Evolutionary conservation across 495 filamentous ascomycete species (phyloP).

Genomic region (Pseudotulostoma volvatum): DNA sequence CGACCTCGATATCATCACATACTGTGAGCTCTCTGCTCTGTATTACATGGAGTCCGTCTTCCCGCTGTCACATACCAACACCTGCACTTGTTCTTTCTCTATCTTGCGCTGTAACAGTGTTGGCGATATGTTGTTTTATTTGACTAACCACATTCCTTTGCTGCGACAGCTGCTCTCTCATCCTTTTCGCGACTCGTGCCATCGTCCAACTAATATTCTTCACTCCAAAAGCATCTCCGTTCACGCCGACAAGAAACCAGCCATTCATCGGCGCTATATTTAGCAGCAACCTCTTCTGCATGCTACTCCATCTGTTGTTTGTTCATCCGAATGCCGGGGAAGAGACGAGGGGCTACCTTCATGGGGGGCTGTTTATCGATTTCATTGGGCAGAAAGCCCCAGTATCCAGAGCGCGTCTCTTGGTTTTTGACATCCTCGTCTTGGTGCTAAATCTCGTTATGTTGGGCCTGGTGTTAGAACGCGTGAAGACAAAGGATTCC

Average conservation of each 20-base stretch:
- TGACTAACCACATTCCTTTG: neutral
- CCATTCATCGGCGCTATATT: slow-evolving; percentile 57
- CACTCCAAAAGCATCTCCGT: slow-evolving; percentile 56
- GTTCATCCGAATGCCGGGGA: slow-evolving; percentile 52
- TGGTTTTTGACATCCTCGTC: slow-evolving; percentile 48
- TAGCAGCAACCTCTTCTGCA: slow-evolving; percentile 52
- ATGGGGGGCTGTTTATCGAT: slow-evolving; percentile 72
- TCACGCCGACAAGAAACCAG: slow-evolving; percentile 43
- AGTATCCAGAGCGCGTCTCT: slow-evolving; percentile 43
- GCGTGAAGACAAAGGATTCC: slow-evolving; percentile 32
- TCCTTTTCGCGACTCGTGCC: slow-evolving; percentile 52
- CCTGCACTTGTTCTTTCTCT: slow-evolving; percentile 3
- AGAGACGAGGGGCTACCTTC: slow-evolving; percentile 61
- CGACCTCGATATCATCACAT: slow-evolving; percentile 65
- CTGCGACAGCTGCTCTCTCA: slow-evolving; percentile 52
- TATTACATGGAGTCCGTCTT: slow-evolving; percentile 79
- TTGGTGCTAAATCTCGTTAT: slow-evolving; percentile 56
- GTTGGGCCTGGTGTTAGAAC: slow-evolving; percentile 55
- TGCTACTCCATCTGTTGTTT: slow-evolving; percentile 50
- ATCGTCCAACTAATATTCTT: slow-evolving; percentile 59
- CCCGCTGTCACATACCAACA: too few species aligned
- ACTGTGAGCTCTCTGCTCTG: slow-evolving; percentile 60
- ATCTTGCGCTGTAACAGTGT: too few species aligned
- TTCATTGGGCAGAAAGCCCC: slow-evolving; percentile 76
- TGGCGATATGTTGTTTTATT: too few species aligned